Evolutionary conservation across 306 rosid species (phyloP), one percentile per base, ranked within the genome.

Genomic region (Rubus parviflorus): DNA sequence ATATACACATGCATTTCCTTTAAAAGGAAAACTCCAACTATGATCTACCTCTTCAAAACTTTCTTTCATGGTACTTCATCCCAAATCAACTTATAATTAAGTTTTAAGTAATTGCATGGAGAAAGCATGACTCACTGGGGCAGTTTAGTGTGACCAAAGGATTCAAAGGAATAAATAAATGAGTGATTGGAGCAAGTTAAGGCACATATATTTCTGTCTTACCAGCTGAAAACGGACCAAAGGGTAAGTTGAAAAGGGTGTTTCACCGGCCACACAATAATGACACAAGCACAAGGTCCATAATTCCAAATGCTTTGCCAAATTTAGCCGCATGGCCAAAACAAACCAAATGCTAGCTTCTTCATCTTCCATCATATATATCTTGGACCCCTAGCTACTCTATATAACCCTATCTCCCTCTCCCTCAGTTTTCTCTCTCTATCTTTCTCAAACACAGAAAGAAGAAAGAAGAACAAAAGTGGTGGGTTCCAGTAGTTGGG

Each of bases 211-310:
- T 73, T 81, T 76, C 81, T 82, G 85, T 77, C 73, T 74, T 74
- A 73, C 67, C 72, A 68, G 70, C 70, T 40, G 73, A 82, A 77
- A 81, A 69, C 76, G 69, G 65, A 79, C 85, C 89, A 83, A 78
- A 80, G 86, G 68, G 79, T 87, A 87, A 81, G 89, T 77, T 83
- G 83, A 85, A 87, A 87, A 89, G 74, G 77, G 81, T 48, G 77
- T 77, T 64, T 82, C 84, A 86, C 89, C 93, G 89, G 86, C 93
- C 87, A 70, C 75, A 67, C 76, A 46, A 81, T 54, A 46, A 81
- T 54, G 42, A 45, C 70, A 35, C 68, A 40, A 65, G 17, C 70
- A 35, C 68, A 40, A 65, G 17, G 46, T 37, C 68, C 60, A 70
- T 81, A 62, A 74, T 58, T 47, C 43, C 78, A 75, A 37, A 84